Base-by-base conservation (phyloP, 108 stramenopile species). In the Fistulifera pelliculosa region DNA sequence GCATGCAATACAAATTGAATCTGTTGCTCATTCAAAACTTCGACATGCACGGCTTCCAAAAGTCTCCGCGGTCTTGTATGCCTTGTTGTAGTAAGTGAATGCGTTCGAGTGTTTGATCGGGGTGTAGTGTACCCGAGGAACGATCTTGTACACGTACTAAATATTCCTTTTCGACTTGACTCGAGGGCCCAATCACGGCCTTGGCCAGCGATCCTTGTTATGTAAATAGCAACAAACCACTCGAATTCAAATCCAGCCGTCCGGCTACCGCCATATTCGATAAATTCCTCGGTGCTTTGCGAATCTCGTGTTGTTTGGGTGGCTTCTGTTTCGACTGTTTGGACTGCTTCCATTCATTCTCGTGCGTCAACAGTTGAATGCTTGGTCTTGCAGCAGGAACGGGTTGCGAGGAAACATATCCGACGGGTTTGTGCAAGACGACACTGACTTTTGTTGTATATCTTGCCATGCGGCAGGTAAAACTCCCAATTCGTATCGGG, bases 351-450 rank as follows among this genome's bases (percentile, higher is more conserved):
- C 18, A 23, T 27, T 57, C 40, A 17, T 38, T 58, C 12, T 56
- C 49, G 24, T 41, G 35, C 11, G 79, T 85, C 31, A 85, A 47
- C 19, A 87, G 60, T 40, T 76, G 53, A 4, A 81, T 70, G 1
- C 81, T 81, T 17, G 64, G 60, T 35, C 60, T 62, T 23, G 76
- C 64, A 13, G 58, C 60, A 43, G 69, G 57, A 42, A 86, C 84
- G 24, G 83, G 77, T 57, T 88, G 86, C 17, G 73, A 75, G 1
- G 79, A 79, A 0, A 93, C 85, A 60, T 77, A 84, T 23, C 85
- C 86, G 8, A 64, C n/a, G 0, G 90, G 90, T 56, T 93, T 93
- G 71, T 93, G 70, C 54, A 93, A 45, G 17, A 93, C 69, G 8
- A 93, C 58, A 0, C 86, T 71, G 10, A 45, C 45, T 42, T 42